Percentiles rank a stretch among this genome's conserved stretches.
Conservation (phyloP, 1,139 yeast species). For the Ogataea hybrid region DNA sequence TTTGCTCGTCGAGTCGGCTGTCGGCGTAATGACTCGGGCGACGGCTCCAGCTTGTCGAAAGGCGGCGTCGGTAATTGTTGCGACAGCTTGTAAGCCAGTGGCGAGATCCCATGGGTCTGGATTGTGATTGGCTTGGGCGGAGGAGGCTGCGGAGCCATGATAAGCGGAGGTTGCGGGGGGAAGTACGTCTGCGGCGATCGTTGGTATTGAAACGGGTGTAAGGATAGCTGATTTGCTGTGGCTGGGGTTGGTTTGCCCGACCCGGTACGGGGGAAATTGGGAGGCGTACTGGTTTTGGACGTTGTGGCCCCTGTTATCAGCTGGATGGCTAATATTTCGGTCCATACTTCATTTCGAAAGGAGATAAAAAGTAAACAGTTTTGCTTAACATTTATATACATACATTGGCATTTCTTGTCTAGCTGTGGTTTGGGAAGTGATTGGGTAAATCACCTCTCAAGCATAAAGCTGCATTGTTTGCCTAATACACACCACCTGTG, state of each 20-base stretch:
- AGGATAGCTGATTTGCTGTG: slow-evolving; percentile 2
- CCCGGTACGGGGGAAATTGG: neutral
- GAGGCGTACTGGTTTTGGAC: neutral
- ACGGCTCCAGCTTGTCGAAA: slow-evolving; percentile 37
- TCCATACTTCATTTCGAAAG: slow-evolving; percentile 5
- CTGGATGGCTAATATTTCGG: slow-evolving; percentile 4
- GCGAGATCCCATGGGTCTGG: slow-evolving; percentile 22
- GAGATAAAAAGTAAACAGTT: neutral
- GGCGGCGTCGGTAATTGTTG: slow-evolving; percentile 37
- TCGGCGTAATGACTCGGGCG: slow-evolving; percentile 19
- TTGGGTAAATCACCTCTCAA: neutral
- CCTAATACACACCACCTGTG: neutral
- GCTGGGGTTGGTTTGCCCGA: neutral
- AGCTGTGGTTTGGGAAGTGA: neutral
- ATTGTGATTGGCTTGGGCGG: slow-evolving; percentile 16
- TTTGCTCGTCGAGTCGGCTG: slow-evolving; percentile 47
- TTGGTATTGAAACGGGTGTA: slow-evolving; percentile 3
- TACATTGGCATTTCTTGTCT: neutral
- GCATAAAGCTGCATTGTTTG: neutral
- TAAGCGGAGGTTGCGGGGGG: slow-evolving; percentile 1
- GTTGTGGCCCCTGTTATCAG: neutral
- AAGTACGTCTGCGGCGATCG: too few species aligned
- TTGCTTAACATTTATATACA: neutral
- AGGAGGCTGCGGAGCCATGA: slow-evolving; percentile 7
- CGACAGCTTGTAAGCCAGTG: slow-evolving; percentile 27